Percentiles rank a stretch among this genome's conserved stretches.
Conservation (phyloP, 177 flowering plant genomes). For the Vitis hybrid region DNA sequence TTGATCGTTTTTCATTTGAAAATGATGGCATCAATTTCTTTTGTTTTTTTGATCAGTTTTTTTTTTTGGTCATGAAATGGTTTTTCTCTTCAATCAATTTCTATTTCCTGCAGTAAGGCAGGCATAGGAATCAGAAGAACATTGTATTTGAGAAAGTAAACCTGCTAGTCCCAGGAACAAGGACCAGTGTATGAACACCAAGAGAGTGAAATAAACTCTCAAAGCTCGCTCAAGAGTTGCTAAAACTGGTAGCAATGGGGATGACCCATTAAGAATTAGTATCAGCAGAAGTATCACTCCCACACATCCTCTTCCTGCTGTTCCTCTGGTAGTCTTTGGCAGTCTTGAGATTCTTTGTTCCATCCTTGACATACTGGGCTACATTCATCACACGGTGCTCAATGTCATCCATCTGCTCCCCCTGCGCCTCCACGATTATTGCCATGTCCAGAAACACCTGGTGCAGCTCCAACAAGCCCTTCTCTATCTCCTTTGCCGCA, state of each 20-base stretch:
- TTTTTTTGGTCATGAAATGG: no score
- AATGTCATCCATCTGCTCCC: constrained; percentile 86
- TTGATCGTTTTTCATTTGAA: no score
- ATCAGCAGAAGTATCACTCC: constrained; percentile 61
- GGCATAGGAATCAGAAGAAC: no score
- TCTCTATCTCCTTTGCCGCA: constrained; percentile 83
- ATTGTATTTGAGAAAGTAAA: no score
- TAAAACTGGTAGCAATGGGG: constrained; percentile 52
- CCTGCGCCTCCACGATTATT: constrained; percentile 91
- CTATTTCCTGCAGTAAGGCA: no score
- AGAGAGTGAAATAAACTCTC: not conserved
- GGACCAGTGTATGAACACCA: not conserved
- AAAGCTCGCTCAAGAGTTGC: constrained; percentile 28
- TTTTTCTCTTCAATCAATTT: no score
- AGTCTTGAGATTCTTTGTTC: constrained; percentile 52
- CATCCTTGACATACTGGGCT: constrained; percentile 71
- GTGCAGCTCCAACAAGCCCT: constrained; percentile 79
- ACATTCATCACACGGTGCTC: constrained; percentile 79
- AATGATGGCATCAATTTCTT: no score
- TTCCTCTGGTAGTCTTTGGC: constrained; percentile 74
- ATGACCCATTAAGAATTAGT: constrained; percentile 41
- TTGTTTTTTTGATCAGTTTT: no score
- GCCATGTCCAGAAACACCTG: constrained; percentile 94
- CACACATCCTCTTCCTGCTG: constrained; percentile 75
- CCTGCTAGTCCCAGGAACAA: no score